These are phyloP conservation scores for Lasiodiplodia theobromae DNA, from an alignment of 2,329 filamentous ascomycete genomes.

Conservation along the genomic window DNA sequence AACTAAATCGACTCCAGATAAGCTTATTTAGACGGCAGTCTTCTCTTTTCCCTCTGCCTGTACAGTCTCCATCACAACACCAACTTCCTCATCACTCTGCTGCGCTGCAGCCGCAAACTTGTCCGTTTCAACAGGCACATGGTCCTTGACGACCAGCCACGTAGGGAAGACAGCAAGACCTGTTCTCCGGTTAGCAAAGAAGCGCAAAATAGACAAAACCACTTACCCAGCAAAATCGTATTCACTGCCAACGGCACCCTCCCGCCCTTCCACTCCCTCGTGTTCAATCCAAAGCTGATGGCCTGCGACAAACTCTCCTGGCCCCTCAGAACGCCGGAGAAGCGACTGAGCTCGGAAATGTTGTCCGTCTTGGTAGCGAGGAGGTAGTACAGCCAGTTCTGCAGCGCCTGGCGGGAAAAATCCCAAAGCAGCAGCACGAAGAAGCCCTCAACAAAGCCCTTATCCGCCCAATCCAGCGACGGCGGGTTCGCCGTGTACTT, in stretches of 20 bases:
- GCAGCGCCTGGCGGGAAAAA: slow-evolving; percentile 60
- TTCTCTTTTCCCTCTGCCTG: background rate
- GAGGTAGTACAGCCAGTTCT: slow-evolving; percentile 66
- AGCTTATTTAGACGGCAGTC: background rate
- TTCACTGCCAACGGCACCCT: slow-evolving; percentile 53
- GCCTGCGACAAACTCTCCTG: slow-evolving; percentile 56
- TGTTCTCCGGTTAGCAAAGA: background rate
- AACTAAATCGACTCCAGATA: background rate
- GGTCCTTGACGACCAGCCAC: slow-evolving; percentile 42
- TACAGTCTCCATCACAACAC: background rate
- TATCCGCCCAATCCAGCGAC: slow-evolving; percentile 49
- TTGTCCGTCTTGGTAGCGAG: slow-evolving; percentile 63
- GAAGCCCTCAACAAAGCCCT: slow-evolving; percentile 56
- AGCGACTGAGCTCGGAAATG: slow-evolving; percentile 58
- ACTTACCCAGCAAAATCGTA: slow-evolving; percentile 38
- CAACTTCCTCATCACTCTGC: slow-evolving; percentile 3
- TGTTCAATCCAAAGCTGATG: slow-evolving; percentile 54
- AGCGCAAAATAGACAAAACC: background rate
- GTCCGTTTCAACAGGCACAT: slow-evolving; percentile 37
- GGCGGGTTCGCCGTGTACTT: slow-evolving; percentile 55
- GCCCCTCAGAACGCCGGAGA: slow-evolving; percentile 53
- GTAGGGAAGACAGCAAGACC: slow-evolving; percentile 40
- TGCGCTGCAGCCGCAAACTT: background rate
- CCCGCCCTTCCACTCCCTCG: slow-evolving; percentile 52
- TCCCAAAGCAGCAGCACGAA: slow-evolving; percentile 59